Base-by-base conservation (phyloP, 2,329 filamentous ascomycete genomes). In the Chaetomium globosum region DNA sequence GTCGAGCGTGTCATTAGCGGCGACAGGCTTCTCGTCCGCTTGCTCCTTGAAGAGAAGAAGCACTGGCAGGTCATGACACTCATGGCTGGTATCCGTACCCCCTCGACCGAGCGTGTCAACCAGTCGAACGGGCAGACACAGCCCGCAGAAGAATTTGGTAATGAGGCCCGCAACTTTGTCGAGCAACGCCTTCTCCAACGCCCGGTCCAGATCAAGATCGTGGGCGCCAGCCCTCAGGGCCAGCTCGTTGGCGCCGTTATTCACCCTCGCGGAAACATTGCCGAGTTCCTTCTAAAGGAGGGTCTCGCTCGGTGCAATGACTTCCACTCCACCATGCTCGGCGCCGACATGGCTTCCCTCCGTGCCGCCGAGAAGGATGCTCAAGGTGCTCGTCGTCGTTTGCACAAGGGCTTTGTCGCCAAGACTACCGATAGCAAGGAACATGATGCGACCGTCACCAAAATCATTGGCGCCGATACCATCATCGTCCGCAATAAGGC, bases 301-400 rank as follows among this genome's bases (percentile, higher is more conserved):
- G 95, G 95, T 72, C 83, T 98, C 63, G 95, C 94, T 49, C 87
- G 92, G 73, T 98, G 94, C 81, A 93, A 93, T 69, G 95, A 99
- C 78, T 93, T 95, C 79, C 95, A 99, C 80, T 96, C 94, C 0
- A 96, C 93, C 48, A 83, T 97, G 80, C 85, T 99, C 12, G 95
- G 95, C 53, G 81, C 87, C 58, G 91, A 94, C 73, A 99, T 99
- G 95, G 88, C 89, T 51, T 77, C 85, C 65, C 86, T 98, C 64
- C 88, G 95, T 68, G 87, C 91, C 69, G 93, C 95, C 1, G 95
- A 99, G 80, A 94, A 91, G 77, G 81, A 85, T 65, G 95, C 95
- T 4, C 93, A 93, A 78, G 85, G 87, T 70, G 85, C 85, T 70
- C 89, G 90, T 73, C 83, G 89, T 53, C 91, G 92, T 55, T 76